These are phyloP conservation scores for Sphaerulina populicola DNA, from an alignment of 2,329 filamentous ascomycete species.

Conservation along the genomic window DNA sequence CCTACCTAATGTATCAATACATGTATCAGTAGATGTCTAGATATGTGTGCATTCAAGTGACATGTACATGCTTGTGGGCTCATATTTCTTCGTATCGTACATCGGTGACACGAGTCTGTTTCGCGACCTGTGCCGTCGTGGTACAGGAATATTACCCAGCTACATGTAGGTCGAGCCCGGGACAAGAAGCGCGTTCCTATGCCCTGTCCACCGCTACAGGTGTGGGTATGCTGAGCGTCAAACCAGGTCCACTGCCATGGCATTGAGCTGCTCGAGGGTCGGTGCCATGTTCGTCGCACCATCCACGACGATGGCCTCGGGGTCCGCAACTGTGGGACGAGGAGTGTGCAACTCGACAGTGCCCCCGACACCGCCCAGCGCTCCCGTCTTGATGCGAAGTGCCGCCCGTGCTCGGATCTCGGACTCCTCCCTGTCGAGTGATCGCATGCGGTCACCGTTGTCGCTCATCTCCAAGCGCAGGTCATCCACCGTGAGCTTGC, in stretches of 20 bases:
- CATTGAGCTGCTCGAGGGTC: slow-evolving; percentile 2
- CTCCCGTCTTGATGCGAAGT: slow-evolving; percentile 22
- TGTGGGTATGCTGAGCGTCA: no score
- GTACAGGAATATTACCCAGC: background rate
- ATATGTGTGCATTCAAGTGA: no score
- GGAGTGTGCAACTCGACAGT: slow-evolving; percentile 16
- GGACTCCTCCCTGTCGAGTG: slow-evolving; percentile 41
- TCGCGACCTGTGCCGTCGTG: background rate
- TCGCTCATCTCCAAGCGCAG: slow-evolving; percentile 41
- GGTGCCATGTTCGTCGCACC: background rate
- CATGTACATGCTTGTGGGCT: background rate
- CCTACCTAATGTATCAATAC: background rate
- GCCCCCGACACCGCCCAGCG: slow-evolving; percentile 11
- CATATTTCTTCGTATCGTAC: background rate
- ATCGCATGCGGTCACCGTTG: slow-evolving; percentile 39
- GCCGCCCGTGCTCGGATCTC: slow-evolving; percentile 39
- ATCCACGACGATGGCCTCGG: background rate
- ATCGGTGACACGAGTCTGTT: background rate
- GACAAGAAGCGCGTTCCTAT: background rate
- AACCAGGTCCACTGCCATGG: slow-evolving; percentile 5
- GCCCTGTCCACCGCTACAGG: no score
- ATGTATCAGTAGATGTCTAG: no score
- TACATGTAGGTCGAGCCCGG: background rate
- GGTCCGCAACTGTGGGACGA: background rate
- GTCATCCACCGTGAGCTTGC: slow-evolving; percentile 42